Conservation (phyloP, 495 filamentous ascomycete species). For the Trichoderma virens region DNA sequence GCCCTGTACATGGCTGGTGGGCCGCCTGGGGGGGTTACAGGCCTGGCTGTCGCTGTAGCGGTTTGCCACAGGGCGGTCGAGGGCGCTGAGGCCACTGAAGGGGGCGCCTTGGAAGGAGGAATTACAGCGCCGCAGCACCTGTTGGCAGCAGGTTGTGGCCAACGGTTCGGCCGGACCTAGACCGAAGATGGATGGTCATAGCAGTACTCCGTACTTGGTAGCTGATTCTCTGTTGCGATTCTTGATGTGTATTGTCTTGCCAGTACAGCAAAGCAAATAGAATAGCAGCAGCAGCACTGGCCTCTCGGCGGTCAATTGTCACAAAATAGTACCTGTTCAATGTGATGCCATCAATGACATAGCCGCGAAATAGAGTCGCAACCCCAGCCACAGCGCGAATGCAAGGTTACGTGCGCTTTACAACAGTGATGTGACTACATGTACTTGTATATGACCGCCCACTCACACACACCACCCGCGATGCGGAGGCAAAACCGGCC, state of each 20-base stretch:
- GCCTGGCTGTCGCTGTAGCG: not conserved
- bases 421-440: no score
- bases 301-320: no score
- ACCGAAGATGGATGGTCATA: not conserved
- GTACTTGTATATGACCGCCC: no score
- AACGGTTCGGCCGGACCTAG: not conserved
- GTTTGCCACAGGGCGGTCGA: not conserved
- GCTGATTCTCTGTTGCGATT: not conserved
- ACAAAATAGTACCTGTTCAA: no score
- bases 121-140: not conserved
- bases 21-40: not conserved
- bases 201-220: not conserved
- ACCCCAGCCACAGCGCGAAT: not conserved
- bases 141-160: not conserved
- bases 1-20: not conserved
- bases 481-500: not conserved
- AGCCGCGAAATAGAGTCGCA: not conserved
- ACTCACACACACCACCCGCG: not conserved
- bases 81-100: not conserved
- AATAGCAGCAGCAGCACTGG: no score
- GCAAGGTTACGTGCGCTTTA: slow-evolving; percentile 6
- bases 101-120: not conserved
- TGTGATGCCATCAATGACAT: not conserved
- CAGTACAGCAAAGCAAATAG: no score
- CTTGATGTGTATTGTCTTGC: not conserved